Evolutionary conservation across 805 yeast species (phyloP), one percentile per base, ranked within the genome.

Genomic region (Saccharomycopsis amapae): DNA sequence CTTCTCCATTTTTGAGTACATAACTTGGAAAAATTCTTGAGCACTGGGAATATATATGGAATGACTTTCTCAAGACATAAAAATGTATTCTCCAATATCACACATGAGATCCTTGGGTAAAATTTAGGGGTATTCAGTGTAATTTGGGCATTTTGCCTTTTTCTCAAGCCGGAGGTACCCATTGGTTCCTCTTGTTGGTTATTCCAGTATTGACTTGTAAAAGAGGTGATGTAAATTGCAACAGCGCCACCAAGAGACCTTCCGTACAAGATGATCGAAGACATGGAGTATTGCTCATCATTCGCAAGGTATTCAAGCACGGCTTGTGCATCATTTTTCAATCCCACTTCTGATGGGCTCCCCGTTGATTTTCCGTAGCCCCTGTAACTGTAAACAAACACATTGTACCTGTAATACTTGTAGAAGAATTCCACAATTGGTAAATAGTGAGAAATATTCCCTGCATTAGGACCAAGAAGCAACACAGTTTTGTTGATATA

Each of bases 161-260:
- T 6, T 26, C 19, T n/a, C 18, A 33, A 40, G 17, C 13, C 5
- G 10, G 6, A 6, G 42, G 5, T 12, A 7, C 12, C 19, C 32
- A 28, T 28, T 10, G n/a, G 13, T 34, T 34, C 38, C 10, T 17
- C 38, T 12, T 22, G 12, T 10, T 10, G n/a, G 17, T 15, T 22
- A 12, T 17, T 34, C 38, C 10, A 17, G 18, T 34, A 12, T 12
- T 12, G 10, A 12, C 10, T 10, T 22, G n/a, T 22, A 34, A 15
- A 12, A 20, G 40, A 23, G 5, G n/a, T 22, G 44, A 87, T 73
- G 63, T 87, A 84, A 17, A 88, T 75, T 5, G 94, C 87, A 30
- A 85, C 96, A 0, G 97, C 98, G 2, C 97, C 97, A 30, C 98
- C 98, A 10, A 90, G 66, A 7, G 96, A 85, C 41, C 97, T 71